Evolutionary conservation across 768 basidiomycete genomes (phyloP).

Genomic region (Megacollybia marginata): DNA sequence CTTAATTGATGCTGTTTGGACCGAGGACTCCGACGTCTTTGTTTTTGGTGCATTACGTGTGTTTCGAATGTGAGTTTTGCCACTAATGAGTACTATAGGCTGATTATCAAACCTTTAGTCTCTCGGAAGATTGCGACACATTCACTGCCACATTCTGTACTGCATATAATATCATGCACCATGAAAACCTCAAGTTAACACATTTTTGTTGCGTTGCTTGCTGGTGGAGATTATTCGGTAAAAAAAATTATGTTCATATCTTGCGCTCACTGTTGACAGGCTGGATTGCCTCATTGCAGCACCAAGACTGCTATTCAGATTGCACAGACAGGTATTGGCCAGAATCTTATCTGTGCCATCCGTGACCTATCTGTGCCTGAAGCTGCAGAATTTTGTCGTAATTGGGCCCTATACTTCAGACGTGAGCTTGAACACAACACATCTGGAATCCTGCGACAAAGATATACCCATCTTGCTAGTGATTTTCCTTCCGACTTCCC

Average conservation of each 20-base stretch:
- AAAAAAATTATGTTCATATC: no score
- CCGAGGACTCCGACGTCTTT: no score
- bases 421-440: slow-evolving; percentile 16
- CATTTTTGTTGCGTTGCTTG: no score
- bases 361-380: slow-evolving; percentile 5
- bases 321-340: slow-evolving; percentile 26
- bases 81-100: no score
- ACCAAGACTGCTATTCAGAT: slow-evolving; percentile 25
- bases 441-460: slow-evolving; percentile 13
- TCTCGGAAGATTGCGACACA: slow-evolving; percentile 38
- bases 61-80: slow-evolving; percentile 27
- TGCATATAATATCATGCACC: slow-evolving; percentile 14
- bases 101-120: slow-evolving; percentile 23
- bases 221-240: slow-evolving; percentile 35
- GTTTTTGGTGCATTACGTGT: no score
- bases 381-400: slow-evolving; percentile 8
- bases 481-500: slow-evolving; percentile 23
- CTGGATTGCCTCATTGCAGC: slow-evolving; percentile 14
- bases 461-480: slow-evolving; percentile 17
- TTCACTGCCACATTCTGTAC: slow-evolving; percentile 30
- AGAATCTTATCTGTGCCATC: slow-evolving; percentile 19
- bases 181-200: slow-evolving; percentile 13
- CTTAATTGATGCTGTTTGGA: no score
- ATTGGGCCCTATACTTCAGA: slow-evolving; percentile 17
- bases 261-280: not conserved